These are phyloP conservation scores for Talaromyces trachyspermus DNA, from an alignment of 495 filamentous ascomycete species.

Conservation along the genomic window DNA sequence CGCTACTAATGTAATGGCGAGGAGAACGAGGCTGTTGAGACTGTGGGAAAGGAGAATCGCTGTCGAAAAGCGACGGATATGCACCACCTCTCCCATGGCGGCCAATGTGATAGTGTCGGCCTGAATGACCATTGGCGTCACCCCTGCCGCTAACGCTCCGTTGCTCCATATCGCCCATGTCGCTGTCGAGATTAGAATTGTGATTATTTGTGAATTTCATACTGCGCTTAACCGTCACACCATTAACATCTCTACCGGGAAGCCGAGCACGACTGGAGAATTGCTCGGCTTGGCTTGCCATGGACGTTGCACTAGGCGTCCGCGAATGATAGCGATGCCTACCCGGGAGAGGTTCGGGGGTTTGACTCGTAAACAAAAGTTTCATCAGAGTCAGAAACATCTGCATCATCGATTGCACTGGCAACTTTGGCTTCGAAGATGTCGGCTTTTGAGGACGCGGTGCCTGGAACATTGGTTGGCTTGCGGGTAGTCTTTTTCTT, in stretches of 20 bases:
- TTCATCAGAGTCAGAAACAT: constrained; percentile 95
- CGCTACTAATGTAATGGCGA: constrained; percentile 42
- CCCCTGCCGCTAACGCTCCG: constrained; percentile 48
- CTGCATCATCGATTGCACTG: constrained; percentile 83
- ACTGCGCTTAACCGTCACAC: constrained; percentile 73
- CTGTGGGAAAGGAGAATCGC: constrained; percentile 60
- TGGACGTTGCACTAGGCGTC: constrained; percentile 90
- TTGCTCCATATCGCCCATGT: constrained; percentile 55
- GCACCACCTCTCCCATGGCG: constrained; percentile 62
- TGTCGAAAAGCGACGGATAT: constrained; percentile 67
- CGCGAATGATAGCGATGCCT: constrained; percentile 88
- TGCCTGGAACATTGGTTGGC: constrained; percentile 41
- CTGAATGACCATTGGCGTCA: constrained; percentile 57
- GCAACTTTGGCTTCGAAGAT: constrained; percentile 96
- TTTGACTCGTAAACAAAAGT: constrained; percentile 99
- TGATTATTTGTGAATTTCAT: constrained; percentile 97
- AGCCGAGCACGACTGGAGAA: constrained; percentile 53
- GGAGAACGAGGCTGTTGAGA: constrained; percentile 52
- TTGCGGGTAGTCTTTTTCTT: constrained; percentile 74
- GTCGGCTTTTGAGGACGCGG: constrained; percentile 92
- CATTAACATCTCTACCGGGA: constrained; percentile 57
- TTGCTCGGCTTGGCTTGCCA: constrained; percentile 71
- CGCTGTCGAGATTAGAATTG: constrained; percentile 51
- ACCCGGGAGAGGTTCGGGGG: constrained; percentile 66
- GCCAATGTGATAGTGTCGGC: constrained; percentile 68